Evolutionary conservation across 768 basidiomycete genomes (phyloP).

Genomic region (Baorangia bicolor): DNA sequence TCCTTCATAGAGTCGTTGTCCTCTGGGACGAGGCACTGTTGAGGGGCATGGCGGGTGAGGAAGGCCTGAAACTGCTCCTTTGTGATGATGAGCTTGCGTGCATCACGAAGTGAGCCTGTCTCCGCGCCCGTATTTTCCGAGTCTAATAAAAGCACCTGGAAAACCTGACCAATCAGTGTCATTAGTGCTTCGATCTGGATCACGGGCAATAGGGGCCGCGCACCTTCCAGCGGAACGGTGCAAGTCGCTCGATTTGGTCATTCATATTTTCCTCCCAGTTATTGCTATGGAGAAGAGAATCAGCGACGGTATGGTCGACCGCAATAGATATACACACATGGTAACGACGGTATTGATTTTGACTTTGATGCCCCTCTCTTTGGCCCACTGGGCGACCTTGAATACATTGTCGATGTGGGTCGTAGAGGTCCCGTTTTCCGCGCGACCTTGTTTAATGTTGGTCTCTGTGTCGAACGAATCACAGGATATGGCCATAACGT

Average conservation of each 20-base stretch:
- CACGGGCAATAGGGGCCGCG: not conserved
- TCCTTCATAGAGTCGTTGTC: constrained; percentile 40
- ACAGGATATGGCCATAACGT: constrained; percentile 44
- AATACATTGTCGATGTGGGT: constrained; percentile 36
- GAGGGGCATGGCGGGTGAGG: constrained; percentile 32
- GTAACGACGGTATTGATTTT: constrained; percentile 39
- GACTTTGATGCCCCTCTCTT: constrained; percentile 35
- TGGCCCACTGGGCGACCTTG: constrained; percentile 37
- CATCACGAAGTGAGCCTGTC: constrained; percentile 35
- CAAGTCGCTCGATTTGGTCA: constrained; percentile 32
- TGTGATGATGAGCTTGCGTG: constrained; percentile 34
- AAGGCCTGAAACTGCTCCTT: constrained; percentile 37
- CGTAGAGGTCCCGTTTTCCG: constrained; percentile 31
- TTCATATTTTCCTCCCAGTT: constrained; percentile 45
- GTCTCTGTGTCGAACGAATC: constrained; percentile 39
- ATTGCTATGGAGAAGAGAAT: constrained; percentile 18
- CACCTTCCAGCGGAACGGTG: constrained; percentile 43
- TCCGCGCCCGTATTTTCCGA: constrained; percentile 36
- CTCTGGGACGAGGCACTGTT: constrained; percentile 37
- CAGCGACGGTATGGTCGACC: not conserved
- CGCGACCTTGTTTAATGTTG: constrained; percentile 34
- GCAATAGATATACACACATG: constrained; percentile 11
- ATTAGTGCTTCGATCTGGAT: not conserved
- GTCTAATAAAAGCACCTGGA: constrained; percentile 37
- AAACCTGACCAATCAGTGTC: constrained; percentile 28